Percentiles rank a stretch among this genome's conserved stretches.
These are phyloP conservation scores for Kokia cookei DNA, from an alignment of 441 rosid genomes.

Conservation along the genomic window DNA sequence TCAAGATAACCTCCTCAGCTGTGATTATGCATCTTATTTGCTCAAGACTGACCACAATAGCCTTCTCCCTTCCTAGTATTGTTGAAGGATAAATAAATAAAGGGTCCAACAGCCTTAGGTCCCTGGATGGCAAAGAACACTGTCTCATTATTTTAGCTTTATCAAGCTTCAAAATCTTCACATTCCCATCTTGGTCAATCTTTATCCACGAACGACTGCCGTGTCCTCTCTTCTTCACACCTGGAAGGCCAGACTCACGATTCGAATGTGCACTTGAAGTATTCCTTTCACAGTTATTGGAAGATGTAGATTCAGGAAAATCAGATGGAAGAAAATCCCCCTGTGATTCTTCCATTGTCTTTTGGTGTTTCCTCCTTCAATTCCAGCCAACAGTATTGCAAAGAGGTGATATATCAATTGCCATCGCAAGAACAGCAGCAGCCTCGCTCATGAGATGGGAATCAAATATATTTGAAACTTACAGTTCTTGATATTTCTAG, in stretches of 20 bases:
- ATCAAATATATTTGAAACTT: not conserved
- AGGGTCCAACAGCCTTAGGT: constrained; percentile 90
- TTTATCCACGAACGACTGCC: constrained; percentile 92
- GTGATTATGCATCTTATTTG: constrained; percentile 92
- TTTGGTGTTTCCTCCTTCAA: constrained; percentile 11
- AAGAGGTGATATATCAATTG: constrained; percentile 17
- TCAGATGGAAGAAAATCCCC: constrained; percentile 23
- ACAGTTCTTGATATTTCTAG: not conserved
- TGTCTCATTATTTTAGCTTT: constrained; percentile 87
- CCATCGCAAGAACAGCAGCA: constrained; percentile 14
- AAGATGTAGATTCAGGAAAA: constrained; percentile 30
- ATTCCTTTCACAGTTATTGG: constrained; percentile 32
- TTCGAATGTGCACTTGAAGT: constrained; percentile 33
- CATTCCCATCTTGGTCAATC: constrained; percentile 71
- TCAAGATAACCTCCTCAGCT: constrained; percentile 83
- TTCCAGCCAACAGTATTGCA: constrained; percentile 18
- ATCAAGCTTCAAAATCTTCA: constrained; percentile 69
- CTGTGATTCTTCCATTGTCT: constrained; percentile 42
- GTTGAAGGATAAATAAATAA: constrained; percentile 89
- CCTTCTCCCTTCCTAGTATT: constrained; percentile 88
- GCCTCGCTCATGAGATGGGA: constrained; percentile 5
- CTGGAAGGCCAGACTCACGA: constrained; percentile 38
- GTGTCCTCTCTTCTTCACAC: constrained; percentile 83
- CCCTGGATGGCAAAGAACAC: constrained; percentile 91
- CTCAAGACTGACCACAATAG: constrained; percentile 86